Evolutionary conservation across 371 early-diverging fungal genomes (phyloP), one percentile per base, ranked within the genome.

Genomic region (Apophysomyces ossiformis): DNA sequence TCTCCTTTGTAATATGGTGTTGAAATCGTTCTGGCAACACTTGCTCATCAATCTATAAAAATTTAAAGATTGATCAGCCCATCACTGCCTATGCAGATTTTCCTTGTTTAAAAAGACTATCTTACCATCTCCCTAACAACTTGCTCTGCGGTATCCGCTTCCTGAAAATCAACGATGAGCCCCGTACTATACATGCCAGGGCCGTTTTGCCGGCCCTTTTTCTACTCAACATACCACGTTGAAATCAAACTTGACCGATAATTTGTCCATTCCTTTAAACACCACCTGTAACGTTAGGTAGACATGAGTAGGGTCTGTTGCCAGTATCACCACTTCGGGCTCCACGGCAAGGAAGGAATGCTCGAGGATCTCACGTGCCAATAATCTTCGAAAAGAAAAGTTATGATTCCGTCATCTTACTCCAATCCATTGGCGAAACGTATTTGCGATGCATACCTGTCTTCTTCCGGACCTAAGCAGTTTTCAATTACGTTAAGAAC

Each of bases 161-260:
- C 85, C 58, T 72, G 60, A 44, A 38, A 18, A 64, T 4, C 54
- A 26, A 18, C n/a, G 32, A 1, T 26, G 32, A 26, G 32, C 32
- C 32, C 32, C 2, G 32, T 26, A 26, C 32, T 26, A 2, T 26
- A 26, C 32, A 26, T 26, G 32, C 32, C 32, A 2, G 32, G 32
- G 32, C 32, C 32, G 32, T 26, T 26, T 26, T 26, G 32, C 32
- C 32, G 32, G 32, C 32, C 32, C 2, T 1, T 26, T 26, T 26
- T 26, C 3, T 3, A 26, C 5, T 32, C 12, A 45, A 57, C 67
- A 38, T 63, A 72, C 79, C 39, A 74, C 81, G 77, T 93, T 87
- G 68, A 89, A 94, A 66, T 90, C 88, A 77, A 94, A 94, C 68
- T 90, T 91, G 46, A 93, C 89, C 11, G 90, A 88, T 3, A 85